phyloP scores from a whole-genome alignment of 306 rosid genomes.

The Dryas alaskensis region DNA sequence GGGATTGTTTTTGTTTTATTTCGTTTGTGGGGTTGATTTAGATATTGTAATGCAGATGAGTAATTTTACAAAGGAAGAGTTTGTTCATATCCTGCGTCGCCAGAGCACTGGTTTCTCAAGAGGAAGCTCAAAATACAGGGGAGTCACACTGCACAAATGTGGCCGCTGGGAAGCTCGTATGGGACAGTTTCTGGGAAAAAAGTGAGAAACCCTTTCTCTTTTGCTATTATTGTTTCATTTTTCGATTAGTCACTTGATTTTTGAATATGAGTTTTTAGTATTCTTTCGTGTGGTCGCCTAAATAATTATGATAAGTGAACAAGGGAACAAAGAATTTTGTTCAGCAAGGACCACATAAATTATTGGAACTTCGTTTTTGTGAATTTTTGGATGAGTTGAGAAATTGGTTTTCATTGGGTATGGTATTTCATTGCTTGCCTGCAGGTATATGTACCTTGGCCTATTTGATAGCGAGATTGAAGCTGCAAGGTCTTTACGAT shows the following conservation, averaged over 20 bases:
- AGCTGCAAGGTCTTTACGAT: conserved; percentile 81
- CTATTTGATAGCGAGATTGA: conserved; percentile 87
- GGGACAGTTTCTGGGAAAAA: conserved; percentile 95
- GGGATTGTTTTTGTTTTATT: neutral
- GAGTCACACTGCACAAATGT: conserved; percentile 91
- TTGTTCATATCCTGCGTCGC: conserved; percentile 83
- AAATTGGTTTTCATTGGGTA: conserved; percentile 32
- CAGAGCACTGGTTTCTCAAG: conserved; percentile 93
- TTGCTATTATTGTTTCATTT: neutral
- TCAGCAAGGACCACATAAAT: neutral
- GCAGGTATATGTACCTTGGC: conserved; percentile 95
- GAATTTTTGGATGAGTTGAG: conserved; percentile 20
- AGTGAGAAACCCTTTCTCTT: conserved; percentile 42
- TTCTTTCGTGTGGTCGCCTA: neutral
- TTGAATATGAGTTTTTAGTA: neutral
- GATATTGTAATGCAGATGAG: conserved; percentile 51
- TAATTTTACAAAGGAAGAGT: conserved; percentile 78
- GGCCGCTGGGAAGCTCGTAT: conserved; percentile 99
- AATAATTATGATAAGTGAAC: neutral
- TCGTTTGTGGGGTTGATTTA: neutral
- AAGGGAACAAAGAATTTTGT: neutral
- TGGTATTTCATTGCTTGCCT: conserved; percentile 40
- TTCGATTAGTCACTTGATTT: neutral
- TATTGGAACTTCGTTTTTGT: neutral
- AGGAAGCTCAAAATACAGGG: conserved; percentile 90